A percentile compares a stretch with the other conserved stretches of the same genome.
These are phyloP conservation scores for Schrenkiella parvula DNA, from an alignment of 345 rosid species.

Conservation along the genomic window DNA sequence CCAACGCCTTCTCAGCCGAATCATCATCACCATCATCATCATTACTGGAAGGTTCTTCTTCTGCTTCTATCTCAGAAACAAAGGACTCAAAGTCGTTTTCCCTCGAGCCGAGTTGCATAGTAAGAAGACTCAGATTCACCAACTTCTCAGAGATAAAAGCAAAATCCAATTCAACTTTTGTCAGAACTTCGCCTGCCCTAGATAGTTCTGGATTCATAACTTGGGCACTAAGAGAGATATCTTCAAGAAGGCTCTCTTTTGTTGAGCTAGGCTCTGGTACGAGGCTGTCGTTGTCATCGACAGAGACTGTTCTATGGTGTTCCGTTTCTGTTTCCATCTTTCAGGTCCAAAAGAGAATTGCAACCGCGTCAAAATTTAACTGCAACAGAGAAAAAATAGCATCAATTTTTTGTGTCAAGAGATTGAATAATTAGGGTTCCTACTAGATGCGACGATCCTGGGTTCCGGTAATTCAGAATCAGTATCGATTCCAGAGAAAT, in stretches of 20 bases:
- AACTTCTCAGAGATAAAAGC: slow-evolving; percentile 76
- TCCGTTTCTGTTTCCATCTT: slow-evolving; percentile 45
- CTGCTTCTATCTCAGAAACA: slow-evolving; percentile 32
- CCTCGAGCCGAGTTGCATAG: slow-evolving; percentile 67
- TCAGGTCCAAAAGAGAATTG: not conserved
- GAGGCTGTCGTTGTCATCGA: slow-evolving; percentile 49
- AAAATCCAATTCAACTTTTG: slow-evolving; percentile 62
- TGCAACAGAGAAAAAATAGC: not conserved
- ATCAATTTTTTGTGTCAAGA: not conserved
- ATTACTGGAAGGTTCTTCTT: slow-evolving; percentile 5
- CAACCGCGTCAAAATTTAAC: not conserved
- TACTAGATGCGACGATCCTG: slow-evolving; percentile 7
- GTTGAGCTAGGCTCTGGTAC: slow-evolving; percentile 49
- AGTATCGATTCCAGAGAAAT: not conserved
- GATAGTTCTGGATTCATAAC: slow-evolving; percentile 42
- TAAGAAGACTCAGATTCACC: slow-evolving; percentile 62
- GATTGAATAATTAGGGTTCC: slow-evolving; percentile 2
- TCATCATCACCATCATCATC: slow-evolving; percentile 8
- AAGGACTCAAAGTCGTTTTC: slow-evolving; percentile 70
- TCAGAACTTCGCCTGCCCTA: slow-evolving; percentile 45
- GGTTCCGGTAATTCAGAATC: not conserved
- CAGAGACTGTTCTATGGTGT: slow-evolving; percentile 36
- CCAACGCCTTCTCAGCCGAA: slow-evolving; percentile 50
- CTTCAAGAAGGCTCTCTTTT: slow-evolving; percentile 43
- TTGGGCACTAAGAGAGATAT: slow-evolving; percentile 23